phyloP scores from a whole-genome alignment of 371 early-diverging fungal species.

The Nematocida parisii region DNA sequence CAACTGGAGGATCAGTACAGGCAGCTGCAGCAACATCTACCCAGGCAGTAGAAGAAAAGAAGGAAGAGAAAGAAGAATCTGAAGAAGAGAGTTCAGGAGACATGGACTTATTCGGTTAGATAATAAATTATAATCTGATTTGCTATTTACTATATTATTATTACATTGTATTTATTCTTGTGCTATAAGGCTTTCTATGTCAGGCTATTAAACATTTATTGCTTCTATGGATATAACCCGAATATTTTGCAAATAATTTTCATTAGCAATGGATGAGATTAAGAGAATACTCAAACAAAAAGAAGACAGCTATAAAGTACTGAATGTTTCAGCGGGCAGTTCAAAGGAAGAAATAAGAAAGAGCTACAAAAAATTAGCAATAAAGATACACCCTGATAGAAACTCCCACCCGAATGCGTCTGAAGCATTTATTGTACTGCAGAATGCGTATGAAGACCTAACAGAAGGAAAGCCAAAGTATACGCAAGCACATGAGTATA shows the following conservation, averaged over 20 bases:
- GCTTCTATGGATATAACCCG: neutral
- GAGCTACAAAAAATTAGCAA: slow-evolving; percentile 88
- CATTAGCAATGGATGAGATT: slow-evolving; percentile 1
- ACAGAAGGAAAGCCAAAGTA: neutral
- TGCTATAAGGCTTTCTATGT: neutral
- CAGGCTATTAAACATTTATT: neutral
- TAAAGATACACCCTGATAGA: slow-evolving; percentile 87
- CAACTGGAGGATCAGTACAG: slow-evolving; percentile 20
- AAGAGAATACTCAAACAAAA: slow-evolving; percentile 50
- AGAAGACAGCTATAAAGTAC: slow-evolving; percentile 70
- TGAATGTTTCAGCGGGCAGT: slow-evolving; percentile 78
- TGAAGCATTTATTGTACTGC: slow-evolving; percentile 48
- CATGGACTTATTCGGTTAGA: slow-evolving; percentile 48
- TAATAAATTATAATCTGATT: neutral
- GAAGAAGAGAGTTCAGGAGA: slow-evolving; percentile 56
- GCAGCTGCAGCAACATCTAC: slow-evolving; percentile 3
- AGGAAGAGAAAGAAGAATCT: slow-evolving; percentile 26
- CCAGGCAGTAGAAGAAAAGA: slow-evolving; percentile 18
- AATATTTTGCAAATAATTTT: slow-evolving; percentile 23
- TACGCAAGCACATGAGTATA: neutral
- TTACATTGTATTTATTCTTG: no score
- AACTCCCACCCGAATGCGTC: slow-evolving; percentile 66
- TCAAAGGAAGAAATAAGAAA: slow-evolving; percentile 82
- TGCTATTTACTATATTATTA: neutral
- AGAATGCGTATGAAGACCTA: slow-evolving; percentile 34